phyloP scores from a whole-genome alignment of 2,329 filamentous ascomycete species.

The Sporothrix dimorphospora region DNA sequence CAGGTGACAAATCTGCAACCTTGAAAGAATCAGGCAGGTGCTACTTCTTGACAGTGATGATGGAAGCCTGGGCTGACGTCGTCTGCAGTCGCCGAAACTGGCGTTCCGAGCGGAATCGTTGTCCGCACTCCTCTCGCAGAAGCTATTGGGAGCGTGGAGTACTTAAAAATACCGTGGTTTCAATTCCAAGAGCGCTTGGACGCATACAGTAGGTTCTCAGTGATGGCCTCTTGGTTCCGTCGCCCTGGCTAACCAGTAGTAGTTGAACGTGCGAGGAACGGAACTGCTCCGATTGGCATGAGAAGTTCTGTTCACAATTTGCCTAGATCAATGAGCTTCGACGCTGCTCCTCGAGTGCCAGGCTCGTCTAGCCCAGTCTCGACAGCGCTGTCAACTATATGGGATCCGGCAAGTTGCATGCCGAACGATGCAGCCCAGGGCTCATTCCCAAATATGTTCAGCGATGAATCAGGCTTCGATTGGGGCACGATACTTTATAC shows the following conservation, averaged over 20 bases:
- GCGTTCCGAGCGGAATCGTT: background rate
- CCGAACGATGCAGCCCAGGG: background rate
- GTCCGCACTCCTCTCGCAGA: conserved; percentile 3
- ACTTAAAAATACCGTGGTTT: background rate
- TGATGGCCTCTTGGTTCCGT: background rate
- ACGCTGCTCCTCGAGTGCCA: background rate
- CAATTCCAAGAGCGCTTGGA: background rate
- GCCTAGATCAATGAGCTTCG: background rate
- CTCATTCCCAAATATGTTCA: background rate
- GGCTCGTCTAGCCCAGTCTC: background rate
- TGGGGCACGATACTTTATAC: background rate
- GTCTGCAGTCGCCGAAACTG: background rate
- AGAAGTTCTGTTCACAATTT: background rate
- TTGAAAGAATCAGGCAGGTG: background rate
- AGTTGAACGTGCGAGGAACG: background rate
- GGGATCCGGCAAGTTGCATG: too few species aligned
- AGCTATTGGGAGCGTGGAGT: background rate
- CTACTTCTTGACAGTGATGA: background rate
- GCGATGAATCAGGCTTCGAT: background rate
- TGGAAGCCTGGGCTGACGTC: background rate
- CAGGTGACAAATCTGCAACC: background rate
- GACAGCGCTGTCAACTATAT: background rate
- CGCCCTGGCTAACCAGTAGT: background rate
- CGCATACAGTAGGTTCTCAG: background rate
- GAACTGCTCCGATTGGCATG: background rate